A percentile compares a stretch with the other conserved stretches of the same genome.
Evolutionary conservation across 768 basidiomycete genomes (phyloP).

Genomic region (Tricholoma bakamatsutake): DNA sequence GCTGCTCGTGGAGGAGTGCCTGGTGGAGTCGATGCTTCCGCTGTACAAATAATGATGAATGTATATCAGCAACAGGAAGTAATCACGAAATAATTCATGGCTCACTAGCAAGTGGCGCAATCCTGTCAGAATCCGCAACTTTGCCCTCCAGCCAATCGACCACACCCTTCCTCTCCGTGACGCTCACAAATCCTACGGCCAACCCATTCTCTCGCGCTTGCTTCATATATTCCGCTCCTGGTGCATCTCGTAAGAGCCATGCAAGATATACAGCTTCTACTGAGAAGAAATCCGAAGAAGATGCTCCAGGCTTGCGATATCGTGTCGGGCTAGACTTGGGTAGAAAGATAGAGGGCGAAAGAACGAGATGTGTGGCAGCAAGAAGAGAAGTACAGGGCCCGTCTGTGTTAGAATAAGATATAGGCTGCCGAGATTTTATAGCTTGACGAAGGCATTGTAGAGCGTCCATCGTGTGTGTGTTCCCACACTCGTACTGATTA

Average conservation of each 20-base stretch:
- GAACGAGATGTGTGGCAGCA: conserved; percentile 59
- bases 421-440: conserved; percentile 46
- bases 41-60: conserved; percentile 16
- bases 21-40: conserved; percentile 44
- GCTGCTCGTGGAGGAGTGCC: conserved; percentile 36
- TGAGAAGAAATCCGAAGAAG: conserved; percentile 63
- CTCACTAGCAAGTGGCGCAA: conserved; percentile 42
- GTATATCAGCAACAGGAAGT: neutral
- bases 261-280: conserved; percentile 82
- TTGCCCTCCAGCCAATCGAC: conserved; percentile 81
- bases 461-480: no score
- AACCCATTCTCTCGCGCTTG: conserved; percentile 73
- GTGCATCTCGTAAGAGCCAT: conserved; percentile 69
- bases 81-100: neutral
- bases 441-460: conserved; percentile 55
- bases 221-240: conserved; percentile 85
- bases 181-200: conserved; percentile 70
- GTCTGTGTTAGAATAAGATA: conserved; percentile 42
- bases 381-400: conserved; percentile 42
- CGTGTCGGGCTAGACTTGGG: conserved; percentile 75
- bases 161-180: conserved; percentile 81
- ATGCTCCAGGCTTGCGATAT: conserved; percentile 58
- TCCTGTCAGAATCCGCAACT: conserved; percentile 40
- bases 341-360: conserved; percentile 47
- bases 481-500: no score